These are phyloP conservation scores for Rhodomyrtus psidioides DNA, from an alignment of 441 rosid species.

Conservation along the genomic window DNA sequence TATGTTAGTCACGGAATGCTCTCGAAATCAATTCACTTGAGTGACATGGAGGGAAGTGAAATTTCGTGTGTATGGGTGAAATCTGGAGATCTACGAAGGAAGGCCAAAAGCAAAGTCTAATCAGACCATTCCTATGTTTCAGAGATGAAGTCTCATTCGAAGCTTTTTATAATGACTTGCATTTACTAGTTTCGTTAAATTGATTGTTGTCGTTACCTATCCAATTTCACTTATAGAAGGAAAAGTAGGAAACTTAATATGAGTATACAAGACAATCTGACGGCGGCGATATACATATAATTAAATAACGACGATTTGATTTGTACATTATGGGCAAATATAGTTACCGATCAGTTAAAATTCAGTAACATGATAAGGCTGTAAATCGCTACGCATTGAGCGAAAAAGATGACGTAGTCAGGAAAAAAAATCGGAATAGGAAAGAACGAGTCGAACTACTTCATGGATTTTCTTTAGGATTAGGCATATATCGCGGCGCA, in stretches of 20 bases:
- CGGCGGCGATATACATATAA: rapidly evolving
- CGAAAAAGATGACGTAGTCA: rapidly evolving
- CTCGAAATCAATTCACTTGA: too few relatives aligned
- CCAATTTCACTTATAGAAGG: background rate
- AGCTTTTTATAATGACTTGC: background rate
- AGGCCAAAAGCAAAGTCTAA: too few relatives aligned
- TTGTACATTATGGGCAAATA: rapidly evolving
- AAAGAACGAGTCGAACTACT: background rate
- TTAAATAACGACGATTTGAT: background rate
- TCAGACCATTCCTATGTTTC: too few relatives aligned
- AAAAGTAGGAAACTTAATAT: background rate
- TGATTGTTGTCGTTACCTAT: background rate
- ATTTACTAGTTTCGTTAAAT: background rate
- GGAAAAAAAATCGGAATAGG: background rate
- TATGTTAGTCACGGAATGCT: too few relatives aligned
- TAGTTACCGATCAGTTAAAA: background rate
- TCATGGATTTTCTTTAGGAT: background rate
- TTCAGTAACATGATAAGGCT: rapidly evolving
- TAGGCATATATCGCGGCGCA: rapidly evolving
- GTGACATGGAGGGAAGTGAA: too few relatives aligned
- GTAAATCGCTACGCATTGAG: background rate
- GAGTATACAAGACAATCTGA: background rate
- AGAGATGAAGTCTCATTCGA: too few relatives aligned
- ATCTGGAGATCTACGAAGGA: too few relatives aligned
- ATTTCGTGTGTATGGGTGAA: too few relatives aligned